Conservation (phyloP, 257 asterid species). For the Oldenlandia corymbosa region DNA sequence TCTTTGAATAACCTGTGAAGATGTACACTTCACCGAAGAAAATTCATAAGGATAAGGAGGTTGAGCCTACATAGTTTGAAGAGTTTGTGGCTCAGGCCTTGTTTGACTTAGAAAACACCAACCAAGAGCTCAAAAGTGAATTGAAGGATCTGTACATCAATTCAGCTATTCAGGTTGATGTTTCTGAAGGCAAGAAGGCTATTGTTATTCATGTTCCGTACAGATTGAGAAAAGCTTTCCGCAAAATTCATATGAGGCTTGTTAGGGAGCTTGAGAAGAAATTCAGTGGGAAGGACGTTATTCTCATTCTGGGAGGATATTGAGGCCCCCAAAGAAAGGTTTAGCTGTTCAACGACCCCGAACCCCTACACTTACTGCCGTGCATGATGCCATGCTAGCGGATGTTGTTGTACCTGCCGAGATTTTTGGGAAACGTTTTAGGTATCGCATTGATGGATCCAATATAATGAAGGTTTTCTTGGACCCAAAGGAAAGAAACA, state of each 20-base stretch:
- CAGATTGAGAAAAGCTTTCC: too few relatives aligned
- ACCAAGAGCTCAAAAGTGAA: too few relatives aligned
- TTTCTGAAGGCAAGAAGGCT: conserved; percentile 70
- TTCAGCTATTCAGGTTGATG: conserved; percentile 69
- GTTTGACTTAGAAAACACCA: too few relatives aligned
- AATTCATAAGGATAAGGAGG: conserved; percentile 69
- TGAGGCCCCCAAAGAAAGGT: conserved; percentile 85
- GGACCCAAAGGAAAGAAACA: too few relatives aligned
- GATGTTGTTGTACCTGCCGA: conserved; percentile 88
- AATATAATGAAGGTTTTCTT: too few relatives aligned
- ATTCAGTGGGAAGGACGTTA: conserved; percentile 92
- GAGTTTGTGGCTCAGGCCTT: conserved; percentile 83
- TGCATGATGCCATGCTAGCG: conserved; percentile 78
- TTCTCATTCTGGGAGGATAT: conserved; percentile 63
- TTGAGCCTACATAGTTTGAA: conserved; percentile 79
- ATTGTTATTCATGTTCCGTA: too few relatives aligned
- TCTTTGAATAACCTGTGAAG: conserved; percentile 30
- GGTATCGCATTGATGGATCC: conserved; percentile 35
- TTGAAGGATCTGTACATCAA: too few relatives aligned
- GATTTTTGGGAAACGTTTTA: conserved; percentile 61
- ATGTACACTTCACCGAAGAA: conserved; percentile 67
- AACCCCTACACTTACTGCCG: conserved; percentile 70
- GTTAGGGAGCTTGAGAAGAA: too few relatives aligned
- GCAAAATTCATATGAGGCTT: too few relatives aligned
- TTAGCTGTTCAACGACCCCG: conserved; percentile 80